Conservation (phyloP, 2,329 filamentous ascomycete genomes). For the Penicillium sp. region DNA sequence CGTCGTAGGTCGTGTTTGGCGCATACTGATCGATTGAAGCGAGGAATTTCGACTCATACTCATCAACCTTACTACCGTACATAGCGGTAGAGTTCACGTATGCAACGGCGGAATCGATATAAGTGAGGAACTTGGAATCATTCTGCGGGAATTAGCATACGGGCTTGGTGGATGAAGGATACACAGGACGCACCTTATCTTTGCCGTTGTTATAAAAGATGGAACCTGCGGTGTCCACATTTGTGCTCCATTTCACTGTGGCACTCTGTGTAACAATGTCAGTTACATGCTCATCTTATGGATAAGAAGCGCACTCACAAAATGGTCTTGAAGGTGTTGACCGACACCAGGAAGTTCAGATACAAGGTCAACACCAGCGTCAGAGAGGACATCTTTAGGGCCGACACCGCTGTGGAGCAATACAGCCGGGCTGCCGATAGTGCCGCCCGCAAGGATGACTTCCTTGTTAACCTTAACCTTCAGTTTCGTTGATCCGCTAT, state of each 20-base stretch:
- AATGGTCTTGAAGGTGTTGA: conserved; percentile 54
- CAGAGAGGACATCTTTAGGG: conserved; percentile 46
- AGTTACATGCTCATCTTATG: not conserved
- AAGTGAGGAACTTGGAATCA: conserved; percentile 28
- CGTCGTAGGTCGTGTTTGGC: conserved; percentile 28
- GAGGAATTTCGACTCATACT: conserved; percentile 19
- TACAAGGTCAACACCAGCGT: conserved; percentile 47
- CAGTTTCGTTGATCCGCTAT: conserved; percentile 28
- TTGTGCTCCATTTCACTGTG: conserved; percentile 31
- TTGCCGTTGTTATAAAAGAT: conserved; percentile 30
- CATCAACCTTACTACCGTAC: conserved; percentile 18
- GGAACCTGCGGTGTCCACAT: conserved; percentile 31
- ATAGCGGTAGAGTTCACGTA: conserved; percentile 28
- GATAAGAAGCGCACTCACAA: conserved; percentile 20
- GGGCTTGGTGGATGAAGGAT: not conserved
- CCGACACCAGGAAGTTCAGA: conserved; percentile 51
- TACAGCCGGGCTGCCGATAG: conserved; percentile 57
- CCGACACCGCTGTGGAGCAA: conserved; percentile 64
- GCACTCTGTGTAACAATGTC: conserved; percentile 26
- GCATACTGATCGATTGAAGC: conserved; percentile 16
- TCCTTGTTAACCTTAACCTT: conserved; percentile 31
- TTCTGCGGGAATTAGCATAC: conserved; percentile 19
- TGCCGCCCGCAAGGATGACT: conserved; percentile 48
- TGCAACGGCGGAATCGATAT: conserved; percentile 30
- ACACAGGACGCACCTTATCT: conserved; percentile 25